Evolutionary conservation across 2,329 filamentous ascomycete species (phyloP).

Genomic region (Purpureocillium takamizusanense): DNA sequence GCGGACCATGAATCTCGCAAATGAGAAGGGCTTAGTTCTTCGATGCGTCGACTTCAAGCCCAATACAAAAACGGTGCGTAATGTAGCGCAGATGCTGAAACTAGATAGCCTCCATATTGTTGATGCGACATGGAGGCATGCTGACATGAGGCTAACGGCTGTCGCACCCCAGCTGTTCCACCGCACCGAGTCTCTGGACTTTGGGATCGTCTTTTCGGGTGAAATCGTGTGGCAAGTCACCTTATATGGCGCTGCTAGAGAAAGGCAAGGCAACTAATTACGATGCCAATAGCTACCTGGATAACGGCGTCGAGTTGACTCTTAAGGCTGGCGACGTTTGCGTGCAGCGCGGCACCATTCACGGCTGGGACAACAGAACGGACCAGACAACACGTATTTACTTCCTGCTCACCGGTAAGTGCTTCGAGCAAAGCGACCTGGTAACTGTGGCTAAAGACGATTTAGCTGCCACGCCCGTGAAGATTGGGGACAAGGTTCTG

Average conservation of each 20-base stretch:
- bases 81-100: too few relatives aligned
- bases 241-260: too few relatives aligned
- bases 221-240: conserved; percentile 10
- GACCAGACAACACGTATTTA: conserved; percentile 10
- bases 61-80: conserved; percentile 6
- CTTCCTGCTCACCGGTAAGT: conserved; percentile 10
- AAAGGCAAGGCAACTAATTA: too few relatives aligned
- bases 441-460: too few relatives aligned
- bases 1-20: conserved; percentile 9
- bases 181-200: conserved; percentile 13
- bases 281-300: conserved; percentile 6
- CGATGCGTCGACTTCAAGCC: conserved; percentile 11
- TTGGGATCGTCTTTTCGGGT: conserved; percentile 10
- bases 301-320: conserved; percentile 10
- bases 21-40: conserved; percentile 10
- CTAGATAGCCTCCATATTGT: too few relatives aligned
- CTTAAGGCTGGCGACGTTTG: conserved; percentile 11
- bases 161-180: conserved; percentile 8
- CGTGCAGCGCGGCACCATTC: conserved; percentile 13
- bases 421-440: too few relatives aligned
- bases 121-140: too few relatives aligned
- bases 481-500: too few relatives aligned
- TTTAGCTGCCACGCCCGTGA: too few relatives aligned
- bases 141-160: neutral
- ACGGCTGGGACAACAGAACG: conserved; percentile 11